A percentile compares a stretch with the other conserved stretches of the same genome.
phyloP scores from a whole-genome alignment of 306 rosid genomes.

The Pterocarpus macrocarpus region DNA sequence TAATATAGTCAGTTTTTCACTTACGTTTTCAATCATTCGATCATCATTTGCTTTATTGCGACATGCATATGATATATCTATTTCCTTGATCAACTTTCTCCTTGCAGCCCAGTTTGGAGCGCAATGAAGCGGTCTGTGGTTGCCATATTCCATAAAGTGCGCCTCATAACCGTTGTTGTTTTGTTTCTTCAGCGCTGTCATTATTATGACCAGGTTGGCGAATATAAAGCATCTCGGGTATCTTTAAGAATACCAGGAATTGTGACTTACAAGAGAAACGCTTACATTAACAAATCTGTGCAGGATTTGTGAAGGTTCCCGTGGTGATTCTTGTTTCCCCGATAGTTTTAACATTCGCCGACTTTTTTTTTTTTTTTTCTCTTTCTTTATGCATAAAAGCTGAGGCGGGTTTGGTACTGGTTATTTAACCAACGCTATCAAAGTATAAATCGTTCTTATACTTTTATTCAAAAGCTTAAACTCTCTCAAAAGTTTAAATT shows the following conservation, averaged over 20 bases:
- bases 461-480: no score
- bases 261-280: neutral
- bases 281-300: neutral
- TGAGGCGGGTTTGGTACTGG: no score
- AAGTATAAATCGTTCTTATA: no score
- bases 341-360: no score
- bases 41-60: neutral
- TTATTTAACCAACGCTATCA: no score
- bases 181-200: neutral
- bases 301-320: neutral
- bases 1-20: neutral
- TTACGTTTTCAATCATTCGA: neutral
- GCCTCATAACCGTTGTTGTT: neutral
- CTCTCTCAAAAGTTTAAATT: no score
- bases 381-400: no score
- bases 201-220: neutral
- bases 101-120: slow-evolving; percentile 1
- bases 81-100: neutral
- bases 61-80: neutral
- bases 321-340: no score
- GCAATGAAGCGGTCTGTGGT: neutral
- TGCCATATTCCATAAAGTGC: neutral
- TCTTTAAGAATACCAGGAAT: neutral
- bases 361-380: no score
- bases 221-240: neutral